Conservation (phyloP, 371 early-diverging fungal species). For the Nematocida ironsii region DNA sequence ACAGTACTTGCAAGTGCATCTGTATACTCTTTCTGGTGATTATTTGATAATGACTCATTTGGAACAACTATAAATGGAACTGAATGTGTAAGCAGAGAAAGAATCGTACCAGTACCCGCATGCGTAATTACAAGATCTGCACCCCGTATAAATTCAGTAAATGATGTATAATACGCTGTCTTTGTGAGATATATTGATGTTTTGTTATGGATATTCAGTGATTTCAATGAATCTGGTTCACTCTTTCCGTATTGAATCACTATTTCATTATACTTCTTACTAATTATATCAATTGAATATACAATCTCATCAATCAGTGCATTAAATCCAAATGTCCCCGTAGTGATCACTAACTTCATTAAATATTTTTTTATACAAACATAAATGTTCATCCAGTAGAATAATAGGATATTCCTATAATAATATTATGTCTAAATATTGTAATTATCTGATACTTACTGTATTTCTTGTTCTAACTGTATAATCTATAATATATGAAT, state of each 20-base stretch:
- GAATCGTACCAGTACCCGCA: slow-evolving; percentile 35
- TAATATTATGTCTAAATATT: no score
- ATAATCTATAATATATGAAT: no score
- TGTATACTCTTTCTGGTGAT: slow-evolving; percentile 41
- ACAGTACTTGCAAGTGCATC: not conserved
- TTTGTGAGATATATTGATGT: not conserved
- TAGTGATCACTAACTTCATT: slow-evolving; percentile 36
- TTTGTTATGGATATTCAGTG: not conserved
- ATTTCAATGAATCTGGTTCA: slow-evolving; percentile 15
- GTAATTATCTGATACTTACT: no score
- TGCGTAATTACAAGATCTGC: slow-evolving; percentile 21
- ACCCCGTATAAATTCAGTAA: slow-evolving; percentile 6
- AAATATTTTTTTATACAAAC: not conserved
- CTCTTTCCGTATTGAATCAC: slow-evolving; percentile 26
- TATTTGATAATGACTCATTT: slow-evolving; percentile 5
- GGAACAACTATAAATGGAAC: slow-evolving; percentile 33
- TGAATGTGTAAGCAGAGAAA: slow-evolving; percentile 2
- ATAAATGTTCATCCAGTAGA: not conserved
- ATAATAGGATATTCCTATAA: no score
- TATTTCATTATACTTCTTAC: slow-evolving; percentile 2
- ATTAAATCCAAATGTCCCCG: slow-evolving; percentile 33
- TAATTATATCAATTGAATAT: not conserved
- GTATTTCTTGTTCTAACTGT: no score
- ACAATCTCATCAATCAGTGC: slow-evolving; percentile 2
- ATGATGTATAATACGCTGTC: not conserved